Evolutionary conservation across 129 eudicot genomes (phyloP).

Genomic region (Flaveria trinervia): DNA sequence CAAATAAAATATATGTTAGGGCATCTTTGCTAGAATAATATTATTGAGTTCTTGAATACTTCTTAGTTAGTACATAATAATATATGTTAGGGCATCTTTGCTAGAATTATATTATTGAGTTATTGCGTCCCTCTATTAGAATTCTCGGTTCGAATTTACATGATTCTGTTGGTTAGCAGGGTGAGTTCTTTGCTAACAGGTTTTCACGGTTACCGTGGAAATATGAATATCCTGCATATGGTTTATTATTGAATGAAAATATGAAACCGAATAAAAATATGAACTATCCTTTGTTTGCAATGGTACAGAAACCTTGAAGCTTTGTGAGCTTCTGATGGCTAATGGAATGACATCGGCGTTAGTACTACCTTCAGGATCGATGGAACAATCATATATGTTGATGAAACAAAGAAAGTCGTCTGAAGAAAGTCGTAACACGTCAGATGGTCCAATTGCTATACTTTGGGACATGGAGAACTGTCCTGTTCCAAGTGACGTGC

Average conservation of each 20-base stretch:
- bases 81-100: not conserved
- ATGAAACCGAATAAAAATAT: not conserved
- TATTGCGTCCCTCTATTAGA: not conserved
- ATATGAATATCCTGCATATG: no score
- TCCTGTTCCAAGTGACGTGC: constrained; percentile 80
- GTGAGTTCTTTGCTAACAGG: not conserved
- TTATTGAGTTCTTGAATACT: not conserved
- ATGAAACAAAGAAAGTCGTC: constrained; percentile 30
- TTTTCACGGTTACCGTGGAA: not conserved
- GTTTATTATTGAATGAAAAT: not conserved
- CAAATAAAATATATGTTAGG: not conserved
- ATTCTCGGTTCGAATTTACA: not conserved
- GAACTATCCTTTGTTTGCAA: constrained; percentile 4
- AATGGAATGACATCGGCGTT: constrained; percentile 41
- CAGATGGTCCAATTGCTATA: constrained; percentile 73
- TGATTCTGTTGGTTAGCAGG: not conserved
- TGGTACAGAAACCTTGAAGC: constrained; percentile 26
- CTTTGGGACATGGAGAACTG: constrained; percentile 99
- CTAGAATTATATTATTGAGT: not conserved
- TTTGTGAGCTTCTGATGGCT: constrained; percentile 41
- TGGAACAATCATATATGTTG: constrained; percentile 37
- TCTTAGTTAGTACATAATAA: not conserved
- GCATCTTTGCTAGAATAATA: not conserved
- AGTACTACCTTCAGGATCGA: constrained; percentile 40
- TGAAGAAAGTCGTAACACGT: constrained; percentile 36